phyloP scores from a whole-genome alignment of 495 filamentous ascomycete species.

The Hypoxylon lienhwacheense region DNA sequence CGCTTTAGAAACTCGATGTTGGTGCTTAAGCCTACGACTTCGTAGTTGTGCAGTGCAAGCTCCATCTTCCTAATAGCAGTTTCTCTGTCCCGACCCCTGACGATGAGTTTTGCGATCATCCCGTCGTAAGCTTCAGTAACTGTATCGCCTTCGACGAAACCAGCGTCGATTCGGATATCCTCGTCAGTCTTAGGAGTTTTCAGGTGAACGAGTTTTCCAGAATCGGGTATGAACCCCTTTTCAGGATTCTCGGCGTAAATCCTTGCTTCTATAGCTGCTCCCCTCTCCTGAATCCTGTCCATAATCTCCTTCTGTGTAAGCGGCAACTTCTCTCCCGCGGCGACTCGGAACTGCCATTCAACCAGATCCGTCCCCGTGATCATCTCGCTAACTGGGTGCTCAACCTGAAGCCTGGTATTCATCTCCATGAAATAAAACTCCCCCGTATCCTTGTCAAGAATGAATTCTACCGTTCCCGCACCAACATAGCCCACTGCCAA shows the following conservation, averaged over 20 bases:
- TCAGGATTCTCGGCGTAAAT: constrained; percentile 97
- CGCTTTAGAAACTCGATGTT: constrained; percentile 97
- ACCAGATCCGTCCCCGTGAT: constrained; percentile 94
- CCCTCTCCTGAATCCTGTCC: constrained; percentile 68
- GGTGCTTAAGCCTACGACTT: constrained; percentile 88
- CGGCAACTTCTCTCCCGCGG: constrained; percentile 83
- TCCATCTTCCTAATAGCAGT: constrained; percentile 82
- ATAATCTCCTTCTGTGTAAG: constrained; percentile 83
- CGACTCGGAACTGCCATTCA: constrained; percentile 93
- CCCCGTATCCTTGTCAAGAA: constrained; percentile 92
- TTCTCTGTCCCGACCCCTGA: constrained; percentile 74
- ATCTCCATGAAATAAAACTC: constrained; percentile 99
- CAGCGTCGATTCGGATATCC: constrained; percentile 86
- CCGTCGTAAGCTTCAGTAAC: constrained; percentile 96
- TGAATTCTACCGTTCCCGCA: constrained; percentile 97
- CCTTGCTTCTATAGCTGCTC: constrained; percentile 89
- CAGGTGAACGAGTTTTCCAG: constrained; percentile 83
- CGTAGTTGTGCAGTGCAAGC: constrained; percentile 82
- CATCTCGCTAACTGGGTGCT: constrained; percentile 97
- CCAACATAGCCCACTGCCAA: constrained; percentile 93
- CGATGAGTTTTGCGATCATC: constrained; percentile 98
- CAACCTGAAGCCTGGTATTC: constrained; percentile 96
- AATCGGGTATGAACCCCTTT: constrained; percentile 89
- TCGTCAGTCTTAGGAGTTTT: constrained; percentile 67
- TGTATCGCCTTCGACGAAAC: constrained; percentile 87